These are phyloP conservation scores for Monosporozyma aerobia DNA, from an alignment of 805 yeast species.

Conservation along the genomic window DNA sequence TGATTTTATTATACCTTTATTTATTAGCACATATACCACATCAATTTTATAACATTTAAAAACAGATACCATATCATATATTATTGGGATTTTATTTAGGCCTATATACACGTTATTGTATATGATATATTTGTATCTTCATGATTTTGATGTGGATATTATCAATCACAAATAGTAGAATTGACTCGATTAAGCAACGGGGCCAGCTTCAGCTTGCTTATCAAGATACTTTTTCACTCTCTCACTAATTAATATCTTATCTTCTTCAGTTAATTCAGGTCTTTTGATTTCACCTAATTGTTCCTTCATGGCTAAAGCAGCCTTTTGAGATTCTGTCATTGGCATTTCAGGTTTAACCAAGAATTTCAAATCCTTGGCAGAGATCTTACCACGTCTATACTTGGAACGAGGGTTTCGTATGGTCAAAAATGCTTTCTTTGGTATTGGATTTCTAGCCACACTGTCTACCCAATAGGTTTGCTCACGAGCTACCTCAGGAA, in stretches of 20 bases:
- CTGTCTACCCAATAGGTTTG: conserved; percentile 69
- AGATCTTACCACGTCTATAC: conserved; percentile 53
- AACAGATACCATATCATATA: background rate
- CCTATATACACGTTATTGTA: background rate
- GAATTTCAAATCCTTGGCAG: conserved; percentile 52
- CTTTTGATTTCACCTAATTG: conserved; percentile 36
- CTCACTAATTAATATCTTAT: conserved; percentile 36
- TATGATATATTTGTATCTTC: background rate
- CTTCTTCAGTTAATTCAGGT: conserved; percentile 35
- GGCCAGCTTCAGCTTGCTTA: conserved; percentile 12
- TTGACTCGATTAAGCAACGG: background rate
- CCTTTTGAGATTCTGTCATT: conserved; percentile 50
- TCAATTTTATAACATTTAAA: conserved; percentile 10
- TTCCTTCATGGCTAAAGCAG: conserved; percentile 47
- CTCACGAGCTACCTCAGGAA: conserved; percentile 47
- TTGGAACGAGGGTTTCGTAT: conserved; percentile 72
- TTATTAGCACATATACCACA: background rate
- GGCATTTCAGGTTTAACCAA: conserved; percentile 75
- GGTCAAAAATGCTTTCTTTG: conserved; percentile 52
- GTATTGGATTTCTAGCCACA: conserved; percentile 58
- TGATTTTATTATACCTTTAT: background rate
- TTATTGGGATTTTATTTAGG: background rate
- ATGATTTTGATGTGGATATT: background rate
- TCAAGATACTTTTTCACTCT: conserved; percentile 31
- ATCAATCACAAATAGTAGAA: background rate